Conservation (phyloP, 1,284 basidiomycete species). For the Trametes versicolor region DNA sequence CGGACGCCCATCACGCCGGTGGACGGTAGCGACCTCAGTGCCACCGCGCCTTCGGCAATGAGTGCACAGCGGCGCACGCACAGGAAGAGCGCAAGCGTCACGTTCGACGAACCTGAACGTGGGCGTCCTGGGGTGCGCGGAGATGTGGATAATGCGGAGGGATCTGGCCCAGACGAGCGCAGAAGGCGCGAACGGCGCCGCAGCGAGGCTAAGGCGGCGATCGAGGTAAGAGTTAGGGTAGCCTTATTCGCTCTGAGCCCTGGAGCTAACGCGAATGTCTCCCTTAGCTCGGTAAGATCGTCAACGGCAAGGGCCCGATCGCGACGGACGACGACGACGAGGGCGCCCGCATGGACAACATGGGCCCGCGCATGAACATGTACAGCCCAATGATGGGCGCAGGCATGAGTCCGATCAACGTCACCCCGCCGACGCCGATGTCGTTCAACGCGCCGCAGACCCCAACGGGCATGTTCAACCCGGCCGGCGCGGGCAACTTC, state of each 20-base stretch:
- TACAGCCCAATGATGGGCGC: conserved; percentile 60
- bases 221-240: conserved; percentile 64
- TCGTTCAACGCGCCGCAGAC: conserved; percentile 35
- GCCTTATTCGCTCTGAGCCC: not conserved
- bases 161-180: conserved; percentile 54
- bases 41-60: conserved; percentile 33
- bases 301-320: conserved; percentile 76
- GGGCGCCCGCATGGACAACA: conserved; percentile 37
- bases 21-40: conserved; percentile 75
- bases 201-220: conserved; percentile 79
- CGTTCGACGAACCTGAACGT: conserved; percentile 53
- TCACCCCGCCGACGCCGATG: conserved; percentile 41
- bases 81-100: conserved; percentile 66
- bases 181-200: conserved; percentile 73
- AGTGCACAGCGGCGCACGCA: conserved; percentile 41
- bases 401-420: conserved; percentile 44
- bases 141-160: conserved; percentile 50
- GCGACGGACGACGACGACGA: conserved; percentile 66
- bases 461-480: conserved; percentile 37
- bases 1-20: conserved; percentile 74
- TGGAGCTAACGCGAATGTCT: conserved; percentile 7
- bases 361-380: conserved; percentile 51
- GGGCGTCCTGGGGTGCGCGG: conserved; percentile 43
- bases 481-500: conserved; percentile 51
- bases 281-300: conserved; percentile 77